phyloP scores from a whole-genome alignment of 2,329 filamentous ascomycete species.

The Penicillium brasilianum region DNA sequence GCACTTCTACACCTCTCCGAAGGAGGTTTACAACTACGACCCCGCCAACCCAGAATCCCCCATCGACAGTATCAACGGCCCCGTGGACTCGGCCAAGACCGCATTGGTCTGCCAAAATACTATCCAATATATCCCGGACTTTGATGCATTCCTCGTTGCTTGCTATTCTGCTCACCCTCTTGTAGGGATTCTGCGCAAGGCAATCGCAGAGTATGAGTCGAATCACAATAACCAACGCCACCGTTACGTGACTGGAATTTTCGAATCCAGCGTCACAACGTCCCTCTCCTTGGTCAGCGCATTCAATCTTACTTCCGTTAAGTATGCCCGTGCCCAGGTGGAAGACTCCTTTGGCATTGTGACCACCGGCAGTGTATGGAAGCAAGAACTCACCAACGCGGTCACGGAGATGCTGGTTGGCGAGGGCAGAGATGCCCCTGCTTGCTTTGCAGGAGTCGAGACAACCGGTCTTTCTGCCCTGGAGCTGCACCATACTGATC shows the following conservation, averaged over 20 bases:
- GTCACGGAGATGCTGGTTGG: constrained; percentile 68
- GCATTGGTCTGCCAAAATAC: constrained; percentile 65
- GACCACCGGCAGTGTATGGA: constrained; percentile 85
- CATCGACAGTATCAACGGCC: constrained; percentile 79
- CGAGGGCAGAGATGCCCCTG: constrained; percentile 35
- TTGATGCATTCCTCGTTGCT: constrained; percentile 82
- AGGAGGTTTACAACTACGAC: constrained; percentile 37
- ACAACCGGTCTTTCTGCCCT: constrained; percentile 80
- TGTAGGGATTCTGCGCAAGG: constrained; percentile 63
- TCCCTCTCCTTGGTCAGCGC: constrained; percentile 62
- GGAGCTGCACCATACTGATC: constrained; percentile 74
- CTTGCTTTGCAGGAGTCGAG: constrained; percentile 76
- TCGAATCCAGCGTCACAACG: constrained; percentile 77
- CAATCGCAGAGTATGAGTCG: constrained; percentile 38
- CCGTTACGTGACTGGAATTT: constrained; percentile 77
- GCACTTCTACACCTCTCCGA: constrained; percentile 48
- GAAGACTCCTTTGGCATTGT: constrained; percentile 76
- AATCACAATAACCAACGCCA: constrained; percentile 29
- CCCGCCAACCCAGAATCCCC: constrained; percentile 47
- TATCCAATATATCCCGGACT: constrained; percentile 47
- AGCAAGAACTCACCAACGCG: constrained; percentile 69
- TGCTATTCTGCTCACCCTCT: constrained; percentile 88
- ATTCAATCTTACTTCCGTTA: constrained; percentile 35
- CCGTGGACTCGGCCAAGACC: constrained; percentile 68
- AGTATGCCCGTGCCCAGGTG: constrained; percentile 44